phyloP scores from a whole-genome alignment of 2,329 filamentous ascomycete species.

The Microdochium bolleyi region DNA sequence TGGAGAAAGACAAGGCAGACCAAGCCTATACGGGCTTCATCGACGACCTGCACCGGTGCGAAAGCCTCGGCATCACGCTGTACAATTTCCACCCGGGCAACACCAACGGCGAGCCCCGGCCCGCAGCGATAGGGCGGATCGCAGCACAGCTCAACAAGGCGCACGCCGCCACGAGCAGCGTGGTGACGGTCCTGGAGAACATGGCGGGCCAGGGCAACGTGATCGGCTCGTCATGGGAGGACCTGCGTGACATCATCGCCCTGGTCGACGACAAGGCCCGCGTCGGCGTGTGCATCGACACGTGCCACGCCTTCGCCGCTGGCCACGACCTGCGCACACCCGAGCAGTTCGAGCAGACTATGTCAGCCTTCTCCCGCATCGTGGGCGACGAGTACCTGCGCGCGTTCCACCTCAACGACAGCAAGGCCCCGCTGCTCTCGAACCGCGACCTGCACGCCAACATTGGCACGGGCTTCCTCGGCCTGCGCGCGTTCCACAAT shows the following conservation, averaged over 20 bases:
- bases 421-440: conserved; percentile 78
- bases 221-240: conserved; percentile 77
- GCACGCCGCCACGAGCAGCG: conserved; percentile 65
- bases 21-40: conserved; percentile 83
- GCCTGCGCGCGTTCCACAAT: conserved; percentile 82
- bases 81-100: conserved; percentile 98
- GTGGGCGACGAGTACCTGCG: conserved; percentile 75
- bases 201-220: conserved; percentile 91
- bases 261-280: conserved; percentile 72
- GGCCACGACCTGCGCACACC: conserved; percentile 83
- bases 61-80: conserved; percentile 76
- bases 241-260: conserved; percentile 77
- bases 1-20: conserved; percentile 68
- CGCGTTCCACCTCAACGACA: conserved; percentile 90
- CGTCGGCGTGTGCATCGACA: conserved; percentile 92
- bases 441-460: conserved; percentile 89
- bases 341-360: conserved; percentile 62
- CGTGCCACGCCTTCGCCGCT: conserved; percentile 90
- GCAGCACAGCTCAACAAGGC: conserved; percentile 76
- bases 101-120: conserved; percentile 58
- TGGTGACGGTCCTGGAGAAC: conserved; percentile 84
- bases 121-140: conserved; percentile 68
- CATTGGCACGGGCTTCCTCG: conserved; percentile 91
- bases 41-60: conserved; percentile 81
- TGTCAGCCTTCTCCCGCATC: conserved; percentile 66